These are phyloP conservation scores for Globisporangium nodosum DNA, from an alignment of 352 stramenopile species.

Conservation along the genomic window DNA sequence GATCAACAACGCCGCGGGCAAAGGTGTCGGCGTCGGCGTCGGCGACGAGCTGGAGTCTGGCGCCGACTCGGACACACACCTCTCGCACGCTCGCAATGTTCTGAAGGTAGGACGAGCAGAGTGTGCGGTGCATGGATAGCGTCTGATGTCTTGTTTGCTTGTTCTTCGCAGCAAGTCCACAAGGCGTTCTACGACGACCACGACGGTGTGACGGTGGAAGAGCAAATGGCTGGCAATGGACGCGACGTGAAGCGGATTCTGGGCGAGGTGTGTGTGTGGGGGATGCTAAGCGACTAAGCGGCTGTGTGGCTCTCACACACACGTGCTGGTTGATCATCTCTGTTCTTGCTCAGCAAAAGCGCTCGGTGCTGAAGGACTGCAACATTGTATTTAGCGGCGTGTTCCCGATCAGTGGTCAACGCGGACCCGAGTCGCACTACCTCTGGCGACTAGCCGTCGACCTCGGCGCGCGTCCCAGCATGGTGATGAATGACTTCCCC, in stretches of 20 bases:
- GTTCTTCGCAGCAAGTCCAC: conserved; percentile 39
- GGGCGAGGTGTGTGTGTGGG: conserved; percentile 30
- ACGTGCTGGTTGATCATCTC: not conserved
- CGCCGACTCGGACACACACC: conserved; percentile 33
- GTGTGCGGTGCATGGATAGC: not conserved
- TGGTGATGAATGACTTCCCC: conserved; percentile 64
- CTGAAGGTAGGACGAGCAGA: conserved; percentile 32
- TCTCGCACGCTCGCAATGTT: conserved; percentile 47
- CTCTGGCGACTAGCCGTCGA: conserved; percentile 72
- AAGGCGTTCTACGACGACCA: conserved; percentile 51
- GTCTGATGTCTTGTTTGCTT: not conserved
- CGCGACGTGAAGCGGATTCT: conserved; percentile 68
- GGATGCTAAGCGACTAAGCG: not conserved
- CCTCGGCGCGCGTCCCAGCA: conserved; percentile 60
- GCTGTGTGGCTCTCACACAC: not conserved
- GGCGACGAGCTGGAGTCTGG: conserved; percentile 32
- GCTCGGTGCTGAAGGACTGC: conserved; percentile 51
- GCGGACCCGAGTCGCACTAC: conserved; percentile 60
- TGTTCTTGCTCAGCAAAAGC: conserved; percentile 46
- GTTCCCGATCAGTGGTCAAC: conserved; percentile 52
- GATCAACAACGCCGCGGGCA: conserved; percentile 80
- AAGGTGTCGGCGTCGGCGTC: conserved; percentile 29
- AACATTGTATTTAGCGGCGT: conserved; percentile 80
- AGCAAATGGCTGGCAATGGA: conserved; percentile 65
- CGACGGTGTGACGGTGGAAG: conserved; percentile 47